Base-by-base conservation (phyloP, 805 yeast genomes). In the Wickerhamiella brachini region DNA sequence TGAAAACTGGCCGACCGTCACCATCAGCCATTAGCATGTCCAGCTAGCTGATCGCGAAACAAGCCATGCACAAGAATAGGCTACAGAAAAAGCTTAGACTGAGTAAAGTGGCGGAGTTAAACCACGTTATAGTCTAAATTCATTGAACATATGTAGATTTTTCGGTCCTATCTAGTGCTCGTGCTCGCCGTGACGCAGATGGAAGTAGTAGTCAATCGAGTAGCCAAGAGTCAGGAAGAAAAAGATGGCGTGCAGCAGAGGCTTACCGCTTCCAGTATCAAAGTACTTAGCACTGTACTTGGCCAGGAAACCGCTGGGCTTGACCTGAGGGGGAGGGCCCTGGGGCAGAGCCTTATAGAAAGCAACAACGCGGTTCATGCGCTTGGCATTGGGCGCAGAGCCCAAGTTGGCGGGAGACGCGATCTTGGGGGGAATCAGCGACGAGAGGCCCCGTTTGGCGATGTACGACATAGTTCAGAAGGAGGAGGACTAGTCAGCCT, bases 391-490 rank as follows among this genome's bases (percentile, higher is more conserved):
- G 65, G 97, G 96, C 74, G 88, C 87, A 55, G 95, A 78, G 54
- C 95, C 95, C 60, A 93, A 76, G 83, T 87, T 89, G 72, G 82
- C 78, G 46, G 95, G 93, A 56, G 97, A 88, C 52, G 96, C 97
- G 67, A 90, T 82, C 90, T 90, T 90, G 70, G 98, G 98, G 63
- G 98, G 98, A 67, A 90, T 89, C 75, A 90, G 78, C 65, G 97
- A 84, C 59, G 97, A 88, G 70, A 90, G 78, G 63, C 83, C 83
- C 75, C 98, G 89, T 82, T 85, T 89, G 66, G 81, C 76, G 71
- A 88, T 76, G 75, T 81, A 84, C 65, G 93, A 84, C 94, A 85
- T 86, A 51, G 52, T 57, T 46, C 20, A 44, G 39, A 43, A 29
- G 24, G 9, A 23, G 31, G 46, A 44, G 22, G 20, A 10, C 31